These are phyloP conservation scores for Haplographium delicatum DNA, from an alignment of 495 filamentous ascomycete genomes.

Conservation along the genomic window DNA sequence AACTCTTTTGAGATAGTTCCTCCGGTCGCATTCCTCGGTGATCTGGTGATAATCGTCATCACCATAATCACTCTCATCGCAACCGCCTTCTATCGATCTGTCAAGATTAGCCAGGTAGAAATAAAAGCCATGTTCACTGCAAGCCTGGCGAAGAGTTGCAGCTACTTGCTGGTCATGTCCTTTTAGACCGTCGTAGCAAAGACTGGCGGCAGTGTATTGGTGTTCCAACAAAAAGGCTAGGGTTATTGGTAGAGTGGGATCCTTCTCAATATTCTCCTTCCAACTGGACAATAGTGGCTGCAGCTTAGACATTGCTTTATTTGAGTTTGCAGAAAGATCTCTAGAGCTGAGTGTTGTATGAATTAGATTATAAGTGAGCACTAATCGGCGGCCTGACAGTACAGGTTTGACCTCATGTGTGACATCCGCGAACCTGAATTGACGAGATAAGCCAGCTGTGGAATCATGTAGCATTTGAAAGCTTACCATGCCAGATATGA, in stretches of 20 bases:
- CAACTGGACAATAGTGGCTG: neutral
- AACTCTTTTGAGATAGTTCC: constrained; percentile 23
- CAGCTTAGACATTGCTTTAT: constrained; percentile 21
- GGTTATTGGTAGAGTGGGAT: neutral
- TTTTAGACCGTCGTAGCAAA: constrained; percentile 37
- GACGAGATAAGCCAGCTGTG: neutral
- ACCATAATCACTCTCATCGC: constrained; percentile 13
- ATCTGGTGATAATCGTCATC: constrained; percentile 16
- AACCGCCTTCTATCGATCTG: constrained; percentile 25
- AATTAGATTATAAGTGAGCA: constrained; percentile 52
- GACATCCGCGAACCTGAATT: constrained; percentile 44
- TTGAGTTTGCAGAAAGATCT: constrained; percentile 13
- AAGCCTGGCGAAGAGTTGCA: constrained; percentile 28
- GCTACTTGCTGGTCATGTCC: constrained; percentile 30
- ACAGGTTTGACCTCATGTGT: constrained; percentile 48
- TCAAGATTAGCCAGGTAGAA: constrained; percentile 36
- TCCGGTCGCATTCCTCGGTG: constrained; percentile 21
- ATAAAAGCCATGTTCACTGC: constrained; percentile 28
- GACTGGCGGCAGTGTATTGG: constrained; percentile 40
- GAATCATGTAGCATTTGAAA: neutral
- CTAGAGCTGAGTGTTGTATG: constrained; percentile 19
- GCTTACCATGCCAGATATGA: constrained; percentile 41
- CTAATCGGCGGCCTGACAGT: constrained; percentile 42
- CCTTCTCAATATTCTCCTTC: constrained; percentile 8
- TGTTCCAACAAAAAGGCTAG: constrained; percentile 41